Conservation (phyloP, 306 rosid species). For the Vachellia collinsii region DNA sequence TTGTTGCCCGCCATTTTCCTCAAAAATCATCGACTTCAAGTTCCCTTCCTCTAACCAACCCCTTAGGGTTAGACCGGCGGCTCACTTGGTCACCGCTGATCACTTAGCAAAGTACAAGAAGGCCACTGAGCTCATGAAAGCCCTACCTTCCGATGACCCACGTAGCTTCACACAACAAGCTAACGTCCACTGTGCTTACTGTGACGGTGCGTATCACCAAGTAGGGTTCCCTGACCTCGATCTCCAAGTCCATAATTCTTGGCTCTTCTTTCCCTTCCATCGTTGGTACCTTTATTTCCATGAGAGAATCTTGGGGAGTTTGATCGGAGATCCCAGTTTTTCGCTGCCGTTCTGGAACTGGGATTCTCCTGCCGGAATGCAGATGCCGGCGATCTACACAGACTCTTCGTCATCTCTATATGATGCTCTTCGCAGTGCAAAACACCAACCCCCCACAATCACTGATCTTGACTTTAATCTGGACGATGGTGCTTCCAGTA, state of each 20-base stretch:
- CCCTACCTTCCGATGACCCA: constrained; percentile 65
- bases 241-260: constrained; percentile 65
- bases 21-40: no score
- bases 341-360: constrained; percentile 82
- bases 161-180: constrained; percentile 79
- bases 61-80: no score
- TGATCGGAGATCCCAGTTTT: constrained; percentile 70
- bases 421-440: constrained; percentile 43
- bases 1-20: no score
- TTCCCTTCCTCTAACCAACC: no score
- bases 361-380: constrained; percentile 47
- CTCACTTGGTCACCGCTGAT: no score
- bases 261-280: constrained; percentile 91
- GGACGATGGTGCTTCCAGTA: background rate
- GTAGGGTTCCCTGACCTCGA: constrained; percentile 64
- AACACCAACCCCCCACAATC: constrained; percentile 63
- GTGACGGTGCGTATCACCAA: constrained; percentile 80
- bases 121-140: constrained; percentile 68
- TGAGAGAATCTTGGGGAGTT: constrained; percentile 68
- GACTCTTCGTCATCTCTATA: constrained; percentile 61
- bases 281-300: constrained; percentile 75
- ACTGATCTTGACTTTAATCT: constrained; percentile 51
- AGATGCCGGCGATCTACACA: constrained; percentile 47
- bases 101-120: constrained; percentile 42
- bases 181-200: constrained; percentile 77